These are phyloP conservation scores for Styphnolobium japonicum DNA, from an alignment of 306 rosid species.

Conservation along the genomic window DNA sequence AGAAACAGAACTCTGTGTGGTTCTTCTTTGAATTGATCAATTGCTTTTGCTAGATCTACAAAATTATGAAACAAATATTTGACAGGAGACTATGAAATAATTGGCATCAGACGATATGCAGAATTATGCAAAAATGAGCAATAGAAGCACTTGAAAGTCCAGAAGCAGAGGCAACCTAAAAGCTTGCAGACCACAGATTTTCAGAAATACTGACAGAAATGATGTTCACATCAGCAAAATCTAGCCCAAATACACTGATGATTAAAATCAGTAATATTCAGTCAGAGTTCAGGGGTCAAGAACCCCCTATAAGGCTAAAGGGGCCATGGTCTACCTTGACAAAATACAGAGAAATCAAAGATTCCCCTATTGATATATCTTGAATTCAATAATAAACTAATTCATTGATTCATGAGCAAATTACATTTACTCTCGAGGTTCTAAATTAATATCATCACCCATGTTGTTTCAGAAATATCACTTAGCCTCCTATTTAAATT, in stretches of 20 bases:
- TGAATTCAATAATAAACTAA: neutral
- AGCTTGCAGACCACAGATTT: conserved; percentile 1
- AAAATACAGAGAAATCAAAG: neutral
- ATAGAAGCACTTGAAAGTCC: neutral
- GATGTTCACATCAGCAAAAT: neutral
- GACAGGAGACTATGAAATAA: neutral
- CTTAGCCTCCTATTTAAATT: neutral
- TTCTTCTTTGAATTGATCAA: conserved; percentile 40
- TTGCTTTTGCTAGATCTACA: conserved; percentile 51
- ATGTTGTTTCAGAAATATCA: neutral
- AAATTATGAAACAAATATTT: conserved; percentile 20
- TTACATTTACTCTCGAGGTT: neutral
- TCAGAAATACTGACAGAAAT: neutral
- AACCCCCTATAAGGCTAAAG: neutral
- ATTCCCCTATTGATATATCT: neutral
- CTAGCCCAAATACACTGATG: neutral
- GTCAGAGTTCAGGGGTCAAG: neutral
- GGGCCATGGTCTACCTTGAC: neutral
- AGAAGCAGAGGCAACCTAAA: neutral
- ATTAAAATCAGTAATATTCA: neutral
- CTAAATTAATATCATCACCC: neutral
- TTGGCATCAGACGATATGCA: conserved; percentile 9
- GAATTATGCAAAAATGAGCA: neutral
- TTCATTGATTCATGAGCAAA: neutral
- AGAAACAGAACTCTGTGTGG: conserved; percentile 46